A percentile compares a stretch with the other conserved stretches of the same genome.
phyloP scores from a whole-genome alignment of 768 basidiomycete species.

The Amanita exitialis region DNA sequence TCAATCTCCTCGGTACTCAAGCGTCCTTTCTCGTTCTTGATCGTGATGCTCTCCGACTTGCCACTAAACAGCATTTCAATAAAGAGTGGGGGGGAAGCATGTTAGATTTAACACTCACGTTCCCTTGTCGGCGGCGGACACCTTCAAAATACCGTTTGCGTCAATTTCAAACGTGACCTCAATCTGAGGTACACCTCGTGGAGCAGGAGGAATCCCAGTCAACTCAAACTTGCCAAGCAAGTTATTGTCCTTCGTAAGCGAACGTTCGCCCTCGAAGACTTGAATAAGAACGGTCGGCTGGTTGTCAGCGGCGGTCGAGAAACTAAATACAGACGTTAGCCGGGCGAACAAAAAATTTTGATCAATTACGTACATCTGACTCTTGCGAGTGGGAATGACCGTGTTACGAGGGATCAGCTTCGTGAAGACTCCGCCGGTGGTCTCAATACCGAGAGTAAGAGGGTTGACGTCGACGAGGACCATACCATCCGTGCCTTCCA shows the following conservation, averaged over 20 bases:
- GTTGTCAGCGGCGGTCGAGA: constrained; percentile 82
- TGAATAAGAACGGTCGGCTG: constrained; percentile 95
- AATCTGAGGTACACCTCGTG: constrained; percentile 94
- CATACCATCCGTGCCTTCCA: constrained; percentile 81
- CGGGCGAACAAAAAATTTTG: constrained; percentile 8
- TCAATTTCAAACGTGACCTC: constrained; percentile 96
- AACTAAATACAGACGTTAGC: constrained; percentile 25
- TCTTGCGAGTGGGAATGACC: constrained; percentile 95
- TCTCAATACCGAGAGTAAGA: constrained; percentile 97
- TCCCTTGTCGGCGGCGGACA: constrained; percentile 88
- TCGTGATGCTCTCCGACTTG: constrained; percentile 84
- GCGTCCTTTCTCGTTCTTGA: constrained; percentile 94
- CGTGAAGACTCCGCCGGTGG: constrained; percentile 96
- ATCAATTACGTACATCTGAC: constrained; percentile 56
- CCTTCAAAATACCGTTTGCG: constrained; percentile 93
- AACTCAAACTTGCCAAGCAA: constrained; percentile 96
- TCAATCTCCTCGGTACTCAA: constrained; percentile 86
- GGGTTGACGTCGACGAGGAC: constrained; percentile 96
- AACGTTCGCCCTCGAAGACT: constrained; percentile 96
- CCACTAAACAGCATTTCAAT: constrained; percentile 33
- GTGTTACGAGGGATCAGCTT: constrained; percentile 98
- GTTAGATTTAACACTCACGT: constrained; percentile 40
- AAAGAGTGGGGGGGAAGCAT: neutral
- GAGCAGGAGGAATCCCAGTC: constrained; percentile 85
- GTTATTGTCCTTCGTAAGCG: constrained; percentile 98